Evolutionary conservation across 2,329 filamentous ascomycete species (phyloP).

Genomic region (Pseudogymnoascus sp.): DNA sequence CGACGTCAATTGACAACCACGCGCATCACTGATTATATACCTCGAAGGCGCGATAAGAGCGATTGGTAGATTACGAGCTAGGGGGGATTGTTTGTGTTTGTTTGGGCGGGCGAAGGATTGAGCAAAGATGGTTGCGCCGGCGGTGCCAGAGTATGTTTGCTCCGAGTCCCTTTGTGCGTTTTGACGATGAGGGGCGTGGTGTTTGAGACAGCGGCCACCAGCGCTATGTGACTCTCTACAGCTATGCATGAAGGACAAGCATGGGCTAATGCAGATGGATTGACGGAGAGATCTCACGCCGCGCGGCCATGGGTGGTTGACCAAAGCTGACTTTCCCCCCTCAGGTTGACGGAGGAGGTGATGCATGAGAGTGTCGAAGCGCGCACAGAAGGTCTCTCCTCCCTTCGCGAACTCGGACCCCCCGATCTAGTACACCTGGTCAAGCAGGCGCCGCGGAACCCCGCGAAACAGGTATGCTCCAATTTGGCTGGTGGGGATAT

Average conservation of each 20-base stretch:
- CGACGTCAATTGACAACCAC: background rate
- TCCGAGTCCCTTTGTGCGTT: background rate
- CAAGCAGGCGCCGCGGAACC: slow-evolving; percentile 59
- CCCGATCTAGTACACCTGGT: slow-evolving; percentile 93
- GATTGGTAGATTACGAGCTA: background rate
- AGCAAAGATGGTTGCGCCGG: slow-evolving; percentile 58
- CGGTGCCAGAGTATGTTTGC: slow-evolving; percentile 62
- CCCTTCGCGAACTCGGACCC: slow-evolving; percentile 85
- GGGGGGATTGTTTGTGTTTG: slow-evolving; percentile 3
- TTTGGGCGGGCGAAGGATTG: background rate
- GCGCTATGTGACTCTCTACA: background rate
- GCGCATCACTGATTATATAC: background rate
- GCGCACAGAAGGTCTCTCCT: slow-evolving; percentile 79
- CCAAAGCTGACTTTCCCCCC: background rate
- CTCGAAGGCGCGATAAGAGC: background rate
- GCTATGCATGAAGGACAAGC: background rate
- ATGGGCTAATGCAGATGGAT: background rate
- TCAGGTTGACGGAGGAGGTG: slow-evolving; percentile 86
- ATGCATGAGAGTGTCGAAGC: slow-evolving; percentile 87
- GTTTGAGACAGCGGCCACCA: background rate
- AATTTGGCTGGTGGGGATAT: background rate
- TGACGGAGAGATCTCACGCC: background rate
- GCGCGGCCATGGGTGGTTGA: background rate
- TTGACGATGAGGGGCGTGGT: background rate
- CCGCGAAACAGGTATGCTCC: slow-evolving; percentile 45